Evolutionary conservation across 768 basidiomycete genomes (phyloP), one percentile per base, ranked within the genome.

Genomic region (Tricholomella constricta): DNA sequence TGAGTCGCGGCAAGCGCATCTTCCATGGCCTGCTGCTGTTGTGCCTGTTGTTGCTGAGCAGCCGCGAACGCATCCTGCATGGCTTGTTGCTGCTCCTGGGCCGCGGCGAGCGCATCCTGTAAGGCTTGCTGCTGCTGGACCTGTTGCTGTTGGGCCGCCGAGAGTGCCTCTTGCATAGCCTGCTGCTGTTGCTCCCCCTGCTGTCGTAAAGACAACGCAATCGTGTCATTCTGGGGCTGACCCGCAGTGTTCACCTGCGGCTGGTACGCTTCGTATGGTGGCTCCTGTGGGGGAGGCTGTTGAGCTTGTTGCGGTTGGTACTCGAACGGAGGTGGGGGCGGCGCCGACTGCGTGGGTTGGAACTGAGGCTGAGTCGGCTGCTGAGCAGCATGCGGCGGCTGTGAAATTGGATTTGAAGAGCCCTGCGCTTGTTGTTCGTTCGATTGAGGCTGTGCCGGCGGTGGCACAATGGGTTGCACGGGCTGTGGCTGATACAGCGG

Each of bases 71-170:
- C n/a, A n/a, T n/a, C n/a, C n/a, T n/a, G n/a, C n/a, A n/a, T n/a
- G n/a, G n/a, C n/a, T n/a, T n/a, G n/a, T n/a, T n/a, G n/a, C n/a
- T n/a, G n/a, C n/a, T n/a, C n/a, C n/a, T n/a, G n/a, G n/a, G n/a
- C n/a, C n/a, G n/a, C n/a, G n/a, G n/a, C n/a, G n/a, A n/a, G n/a
- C n/a, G n/a, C n/a, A n/a, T n/a, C n/a, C n/a, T n/a, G n/a, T n/a
- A n/a, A n/a, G 25, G 35, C 36, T 29, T 60, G 56, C 41, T 64
- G 56, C 52, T 59, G 61, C 43, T 62, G 55, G 41, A 47, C 25
- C 41, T 60, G 53, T 15, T 11, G n/a, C 19, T 52, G 51, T 20
- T 46, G 45, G 4, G 58, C 36, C 58, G 50, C 53, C n/a, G 53
- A 48, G 17, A 46, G 46, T 4, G 40, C 47, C n/a, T 52, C 35